Conservation (phyloP, 306 rosid genomes). For the Gynostemma pentaphyllum region DNA sequence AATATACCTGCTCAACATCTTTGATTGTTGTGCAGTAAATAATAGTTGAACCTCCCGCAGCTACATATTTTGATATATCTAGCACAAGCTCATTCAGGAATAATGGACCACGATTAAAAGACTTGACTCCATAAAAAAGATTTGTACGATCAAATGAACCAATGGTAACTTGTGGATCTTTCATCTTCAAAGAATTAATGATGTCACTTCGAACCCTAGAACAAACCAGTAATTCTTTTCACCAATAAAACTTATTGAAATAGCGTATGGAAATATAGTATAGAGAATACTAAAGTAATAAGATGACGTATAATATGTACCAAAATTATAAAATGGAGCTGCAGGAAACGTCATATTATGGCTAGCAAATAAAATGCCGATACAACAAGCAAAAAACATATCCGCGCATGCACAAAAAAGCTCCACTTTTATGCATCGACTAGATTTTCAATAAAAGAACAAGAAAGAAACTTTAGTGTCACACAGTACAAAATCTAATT, state of each 20-base stretch:
- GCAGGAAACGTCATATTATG: not conserved
- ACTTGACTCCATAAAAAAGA: conserved; percentile 80
- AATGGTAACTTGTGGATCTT: conserved; percentile 44
- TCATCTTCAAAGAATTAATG: conserved; percentile 59
- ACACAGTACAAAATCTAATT: not conserved
- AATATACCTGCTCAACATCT: conserved; percentile 73
- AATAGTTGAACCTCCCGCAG: conserved; percentile 60
- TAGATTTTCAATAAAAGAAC: not conserved
- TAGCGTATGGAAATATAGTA: conserved; percentile 3
- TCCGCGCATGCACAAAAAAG: not conserved
- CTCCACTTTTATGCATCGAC: not conserved
- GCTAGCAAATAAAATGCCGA: not conserved
- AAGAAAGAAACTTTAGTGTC: not conserved
- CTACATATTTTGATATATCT: conserved; percentile 47
- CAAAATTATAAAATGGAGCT: not conserved
- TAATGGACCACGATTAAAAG: conserved; percentile 42
- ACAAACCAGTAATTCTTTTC: not conserved
- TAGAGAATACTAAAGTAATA: not conserved
- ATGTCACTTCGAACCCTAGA: conserved; percentile 75
- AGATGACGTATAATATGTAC: too few species aligned
- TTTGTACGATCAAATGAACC: conserved; percentile 83
- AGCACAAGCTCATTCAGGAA: conserved; percentile 53
- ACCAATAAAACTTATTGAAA: not conserved
- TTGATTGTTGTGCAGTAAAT: conserved; percentile 82
- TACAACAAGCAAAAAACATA: not conserved